Conservation (phyloP, 495 filamentous ascomycete species). For the Sporormia fimetaria region DNA sequence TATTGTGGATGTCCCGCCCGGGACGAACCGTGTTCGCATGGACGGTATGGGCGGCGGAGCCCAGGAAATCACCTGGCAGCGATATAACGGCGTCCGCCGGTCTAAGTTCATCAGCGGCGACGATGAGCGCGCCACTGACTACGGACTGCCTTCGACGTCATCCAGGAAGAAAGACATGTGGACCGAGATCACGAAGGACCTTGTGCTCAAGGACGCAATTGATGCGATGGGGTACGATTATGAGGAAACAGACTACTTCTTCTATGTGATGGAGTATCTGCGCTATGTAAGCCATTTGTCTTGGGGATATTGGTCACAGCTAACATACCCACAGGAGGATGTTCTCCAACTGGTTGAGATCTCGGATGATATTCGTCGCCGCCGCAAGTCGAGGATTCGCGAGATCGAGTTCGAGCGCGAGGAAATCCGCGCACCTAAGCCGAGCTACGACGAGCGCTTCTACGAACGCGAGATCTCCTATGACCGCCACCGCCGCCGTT, state of each 20-base stretch:
- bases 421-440: constrained; percentile 21
- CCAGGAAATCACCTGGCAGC: constrained; percentile 62
- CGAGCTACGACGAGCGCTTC: constrained; percentile 25
- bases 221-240: constrained; percentile 75
- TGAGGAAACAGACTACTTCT: constrained; percentile 82
- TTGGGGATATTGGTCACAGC: not conserved
- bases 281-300: constrained; percentile 62
- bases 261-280: constrained; percentile 87
- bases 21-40: constrained; percentile 62
- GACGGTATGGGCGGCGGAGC: constrained; percentile 57
- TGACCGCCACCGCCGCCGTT: constrained; percentile 23
- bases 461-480: constrained; percentile 29
- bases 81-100: constrained; percentile 63
- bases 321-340: constrained; percentile 54
- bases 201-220: constrained; percentile 81
- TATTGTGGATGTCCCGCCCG: constrained; percentile 70
- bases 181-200: constrained; percentile 94
- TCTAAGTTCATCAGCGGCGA: constrained; percentile 52
- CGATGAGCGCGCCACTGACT: constrained; percentile 27
- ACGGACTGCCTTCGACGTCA: constrained; percentile 18
- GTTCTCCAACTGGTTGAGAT: constrained; percentile 71
- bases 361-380: constrained; percentile 68
- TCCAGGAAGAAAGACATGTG: constrained; percentile 58
- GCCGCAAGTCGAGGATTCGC: constrained; percentile 62
- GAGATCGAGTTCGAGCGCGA: constrained; percentile 75